These are phyloP conservation scores for Neofusicoccum parvum DNA, from an alignment of 2,329 filamentous ascomycete species.

Conservation along the genomic window DNA sequence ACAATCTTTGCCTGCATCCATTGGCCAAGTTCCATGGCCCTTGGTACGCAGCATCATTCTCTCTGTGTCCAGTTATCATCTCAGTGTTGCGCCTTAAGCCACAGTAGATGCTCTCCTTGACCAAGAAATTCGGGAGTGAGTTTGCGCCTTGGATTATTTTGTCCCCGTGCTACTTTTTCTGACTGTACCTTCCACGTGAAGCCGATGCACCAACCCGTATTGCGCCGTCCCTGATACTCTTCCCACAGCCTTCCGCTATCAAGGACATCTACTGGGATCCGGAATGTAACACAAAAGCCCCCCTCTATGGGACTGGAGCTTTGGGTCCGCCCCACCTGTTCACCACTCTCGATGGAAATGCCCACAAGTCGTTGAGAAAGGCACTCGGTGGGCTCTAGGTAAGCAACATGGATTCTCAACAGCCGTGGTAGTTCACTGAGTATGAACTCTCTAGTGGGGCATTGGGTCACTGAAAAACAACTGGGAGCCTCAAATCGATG, in stretches of 20 bases:
- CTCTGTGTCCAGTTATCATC: conserved; percentile 26
- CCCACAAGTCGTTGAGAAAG: conserved; percentile 39
- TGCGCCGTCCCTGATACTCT: conserved; percentile 41
- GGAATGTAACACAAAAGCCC: conserved; percentile 39
- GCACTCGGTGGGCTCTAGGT: conserved; percentile 34
- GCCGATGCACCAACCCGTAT: conserved; percentile 42
- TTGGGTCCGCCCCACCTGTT: conserved; percentile 42
- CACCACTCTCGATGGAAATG: conserved; percentile 35
- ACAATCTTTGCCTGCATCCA: conserved; percentile 14
- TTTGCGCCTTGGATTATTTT: conserved; percentile 16
- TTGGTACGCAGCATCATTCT: conserved; percentile 13
- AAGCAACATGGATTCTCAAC: background rate
- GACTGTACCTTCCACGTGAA: background rate
- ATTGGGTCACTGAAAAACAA: conserved; percentile 43
- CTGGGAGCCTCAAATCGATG: conserved; percentile 43
- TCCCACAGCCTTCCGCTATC: conserved; percentile 38
- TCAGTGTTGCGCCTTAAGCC: conserved; percentile 33
- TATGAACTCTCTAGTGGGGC: conserved; percentile 30
- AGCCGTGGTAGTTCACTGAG: background rate
- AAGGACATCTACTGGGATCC: conserved; percentile 46
- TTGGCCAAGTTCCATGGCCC: conserved; percentile 11
- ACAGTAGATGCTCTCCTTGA: conserved; percentile 33
- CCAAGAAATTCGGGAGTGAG: conserved; percentile 31
- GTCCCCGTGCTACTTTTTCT: background rate
- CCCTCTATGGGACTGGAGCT: conserved; percentile 39